Evolutionary conservation across 2,329 filamentous ascomycete species (phyloP).

Genomic region (Paracamarosporium sp.): DNA sequence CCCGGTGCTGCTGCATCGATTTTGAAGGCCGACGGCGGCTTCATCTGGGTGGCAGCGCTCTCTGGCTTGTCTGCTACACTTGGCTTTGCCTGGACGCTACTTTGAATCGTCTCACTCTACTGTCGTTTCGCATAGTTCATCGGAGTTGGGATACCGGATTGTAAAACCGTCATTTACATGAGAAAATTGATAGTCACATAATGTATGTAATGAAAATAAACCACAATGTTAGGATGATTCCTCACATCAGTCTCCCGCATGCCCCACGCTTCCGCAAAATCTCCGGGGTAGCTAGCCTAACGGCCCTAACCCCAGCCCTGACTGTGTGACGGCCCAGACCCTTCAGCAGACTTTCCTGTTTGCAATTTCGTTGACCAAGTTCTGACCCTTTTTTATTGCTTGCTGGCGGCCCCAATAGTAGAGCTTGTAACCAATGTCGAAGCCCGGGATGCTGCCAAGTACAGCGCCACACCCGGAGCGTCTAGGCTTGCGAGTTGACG

Average conservation of each 20-base stretch:
- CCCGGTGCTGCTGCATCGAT: slow-evolving; percentile 22
- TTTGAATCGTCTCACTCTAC: slow-evolving; percentile 14
- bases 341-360: neutral
- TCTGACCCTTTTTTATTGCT: neutral
- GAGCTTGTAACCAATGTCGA: neutral
- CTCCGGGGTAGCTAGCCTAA: slow-evolving; percentile 1
- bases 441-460: slow-evolving; percentile 8
- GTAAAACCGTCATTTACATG: neutral
- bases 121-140: neutral
- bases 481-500: slow-evolving; percentile 11
- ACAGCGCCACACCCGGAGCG: slow-evolving; percentile 8
- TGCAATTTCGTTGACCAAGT: neutral
- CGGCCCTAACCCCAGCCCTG: neutral
- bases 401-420: neutral
- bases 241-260: neutral
- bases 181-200: neutral
- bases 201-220: slow-evolving; percentile 1
- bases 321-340: neutral
- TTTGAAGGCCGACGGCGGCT: slow-evolving; percentile 15
- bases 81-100: slow-evolving; percentile 33
- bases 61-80: slow-evolving; percentile 25
- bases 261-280: slow-evolving; percentile 6
- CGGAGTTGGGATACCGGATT: neutral
- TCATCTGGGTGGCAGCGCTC: slow-evolving; percentile 25
- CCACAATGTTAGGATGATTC: neutral